A percentile compares a stretch with the other conserved stretches of the same genome.
Conservation (phyloP, 2,329 filamentous ascomycete genomes). For the Chaetomium sp. region DNA sequence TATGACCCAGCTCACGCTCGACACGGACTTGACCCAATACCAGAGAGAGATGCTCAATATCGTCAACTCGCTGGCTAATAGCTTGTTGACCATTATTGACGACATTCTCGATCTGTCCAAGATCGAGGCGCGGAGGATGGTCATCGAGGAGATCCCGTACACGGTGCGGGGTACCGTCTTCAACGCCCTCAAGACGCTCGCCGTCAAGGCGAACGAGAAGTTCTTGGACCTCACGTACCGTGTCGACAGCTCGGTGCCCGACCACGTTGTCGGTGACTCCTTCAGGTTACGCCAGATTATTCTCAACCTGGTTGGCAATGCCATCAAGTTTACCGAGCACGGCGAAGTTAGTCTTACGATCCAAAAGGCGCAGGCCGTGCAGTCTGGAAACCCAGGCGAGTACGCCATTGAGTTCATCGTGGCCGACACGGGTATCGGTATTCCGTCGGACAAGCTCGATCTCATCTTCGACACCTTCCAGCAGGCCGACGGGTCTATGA, state of each 20-base stretch:
- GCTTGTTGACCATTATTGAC: constrained; percentile 93
- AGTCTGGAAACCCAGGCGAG: constrained; percentile 62
- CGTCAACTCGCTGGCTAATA: constrained; percentile 93
- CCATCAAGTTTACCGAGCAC: constrained; percentile 97
- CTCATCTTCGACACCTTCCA: constrained; percentile 99
- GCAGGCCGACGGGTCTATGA: constrained; percentile 95
- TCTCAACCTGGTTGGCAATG: constrained; percentile 92
- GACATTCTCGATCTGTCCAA: constrained; percentile 68
- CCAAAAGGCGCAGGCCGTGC: constrained; percentile 57
- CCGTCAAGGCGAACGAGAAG: constrained; percentile 96
- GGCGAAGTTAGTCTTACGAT: constrained; percentile 96
- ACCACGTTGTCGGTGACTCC: constrained; percentile 92
- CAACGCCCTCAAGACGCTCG: constrained; percentile 91
- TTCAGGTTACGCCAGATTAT: constrained; percentile 97
- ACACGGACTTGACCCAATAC: constrained; percentile 89
- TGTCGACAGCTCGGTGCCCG: constrained; percentile 86
- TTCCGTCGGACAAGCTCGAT: constrained; percentile 89
- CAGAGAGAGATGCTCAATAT: constrained; percentile 98
- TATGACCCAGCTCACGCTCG: constrained; percentile 93
- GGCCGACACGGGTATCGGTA: constrained; percentile 93
- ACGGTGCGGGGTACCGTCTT: constrained; percentile 91
- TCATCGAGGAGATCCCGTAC: constrained; percentile 96
- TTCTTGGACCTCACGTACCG: constrained; percentile 88
- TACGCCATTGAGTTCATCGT: constrained; percentile 96
- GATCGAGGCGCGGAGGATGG: constrained; percentile 95